Evolutionary conservation across 495 filamentous ascomycete genomes (phyloP).

Genomic region (Aspergillus avenaceus): DNA sequence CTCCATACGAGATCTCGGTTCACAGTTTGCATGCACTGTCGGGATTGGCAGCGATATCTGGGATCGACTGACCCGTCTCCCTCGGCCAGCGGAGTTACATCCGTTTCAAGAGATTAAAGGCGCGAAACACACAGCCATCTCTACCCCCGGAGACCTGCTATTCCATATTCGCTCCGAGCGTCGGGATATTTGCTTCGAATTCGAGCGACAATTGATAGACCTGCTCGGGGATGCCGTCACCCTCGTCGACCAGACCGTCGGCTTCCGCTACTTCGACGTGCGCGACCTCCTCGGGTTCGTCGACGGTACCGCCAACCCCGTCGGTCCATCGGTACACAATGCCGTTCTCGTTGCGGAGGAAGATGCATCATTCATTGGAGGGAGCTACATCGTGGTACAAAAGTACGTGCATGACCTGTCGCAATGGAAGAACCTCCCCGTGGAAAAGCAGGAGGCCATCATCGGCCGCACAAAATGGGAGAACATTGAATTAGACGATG

Average conservation of each 20-base stretch:
- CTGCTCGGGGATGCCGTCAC: constrained; percentile 41
- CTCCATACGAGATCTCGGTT: constrained; percentile 45
- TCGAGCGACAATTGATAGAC: constrained; percentile 51
- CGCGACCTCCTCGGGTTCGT: constrained; percentile 58
- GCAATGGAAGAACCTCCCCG: constrained; percentile 40
- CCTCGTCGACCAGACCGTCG: constrained; percentile 49
- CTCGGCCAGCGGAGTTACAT: constrained; percentile 48
- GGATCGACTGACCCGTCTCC: constrained; percentile 40
- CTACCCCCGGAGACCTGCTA: constrained; percentile 52
- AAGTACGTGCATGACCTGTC: constrained; percentile 55
- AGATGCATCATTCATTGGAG: constrained; percentile 32
- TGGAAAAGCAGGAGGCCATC: constrained; percentile 51
- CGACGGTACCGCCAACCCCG: constrained; percentile 56
- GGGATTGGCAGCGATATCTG: constrained; percentile 51
- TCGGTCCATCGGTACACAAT: constrained; percentile 40
- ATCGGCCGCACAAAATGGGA: constrained; percentile 55
- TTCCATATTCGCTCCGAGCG: constrained; percentile 57
- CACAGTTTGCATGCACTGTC: constrained; percentile 49
- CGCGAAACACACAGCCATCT: constrained; percentile 40
- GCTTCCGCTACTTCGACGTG: constrained; percentile 57
- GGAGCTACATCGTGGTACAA: constrained; percentile 56
- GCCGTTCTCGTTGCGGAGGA: constrained; percentile 44
- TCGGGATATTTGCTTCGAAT: constrained; percentile 55
- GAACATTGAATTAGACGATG: constrained; percentile 53
- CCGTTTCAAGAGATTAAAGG: constrained; percentile 47